A percentile compares a stretch with the other conserved stretches of the same genome.
Evolutionary conservation across 2,329 filamentous ascomycete species (phyloP).

Genomic region (Arthroderma sp.): DNA sequence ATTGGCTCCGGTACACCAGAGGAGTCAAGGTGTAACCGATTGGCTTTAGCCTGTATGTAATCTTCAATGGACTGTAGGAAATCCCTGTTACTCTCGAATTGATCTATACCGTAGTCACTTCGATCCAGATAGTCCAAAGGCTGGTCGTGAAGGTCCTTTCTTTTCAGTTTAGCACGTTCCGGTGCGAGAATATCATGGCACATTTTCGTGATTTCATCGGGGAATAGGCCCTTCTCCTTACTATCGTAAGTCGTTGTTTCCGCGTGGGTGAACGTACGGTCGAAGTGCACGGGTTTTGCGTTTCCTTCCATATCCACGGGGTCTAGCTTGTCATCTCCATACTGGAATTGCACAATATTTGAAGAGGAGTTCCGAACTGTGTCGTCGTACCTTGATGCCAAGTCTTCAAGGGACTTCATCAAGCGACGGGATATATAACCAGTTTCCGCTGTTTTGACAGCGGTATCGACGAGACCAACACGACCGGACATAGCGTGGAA

Average conservation of each 20-base stretch:
- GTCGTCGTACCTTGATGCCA: slow-evolving; percentile 85
- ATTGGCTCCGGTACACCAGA: slow-evolving; percentile 22
- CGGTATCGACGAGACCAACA: slow-evolving; percentile 97
- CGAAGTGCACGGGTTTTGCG: slow-evolving; percentile 82
- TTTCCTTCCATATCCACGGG: slow-evolving; percentile 96
- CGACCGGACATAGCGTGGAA: slow-evolving; percentile 98
- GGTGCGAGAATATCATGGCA: slow-evolving; percentile 54
- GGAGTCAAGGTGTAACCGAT: slow-evolving; percentile 38
- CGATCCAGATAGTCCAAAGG: slow-evolving; percentile 56
- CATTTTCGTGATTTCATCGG: slow-evolving; percentile 56
- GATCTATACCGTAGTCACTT: slow-evolving; percentile 55
- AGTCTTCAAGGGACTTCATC: slow-evolving; percentile 95
- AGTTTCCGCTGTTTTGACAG: slow-evolving; percentile 96
- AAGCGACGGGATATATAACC: slow-evolving; percentile 97
- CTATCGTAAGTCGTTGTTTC: slow-evolving; percentile 69
- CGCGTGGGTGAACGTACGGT: slow-evolving; percentile 74
- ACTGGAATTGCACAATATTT: slow-evolving; percentile 90
- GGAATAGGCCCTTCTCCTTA: slow-evolving; percentile 56
- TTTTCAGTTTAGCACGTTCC: slow-evolving; percentile 52
- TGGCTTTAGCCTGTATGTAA: slow-evolving; percentile 53
- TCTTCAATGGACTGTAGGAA: slow-evolving; percentile 68
- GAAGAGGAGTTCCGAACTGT: slow-evolving; percentile 86
- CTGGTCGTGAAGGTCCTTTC: slow-evolving; percentile 48
- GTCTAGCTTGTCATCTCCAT: slow-evolving; percentile 88
- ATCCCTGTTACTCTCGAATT: slow-evolving; percentile 66